Evolutionary conservation across 768 basidiomycete genomes (phyloP), one percentile per base, ranked within the genome.

Genomic region (Candolleomyces aberdarensis): DNA sequence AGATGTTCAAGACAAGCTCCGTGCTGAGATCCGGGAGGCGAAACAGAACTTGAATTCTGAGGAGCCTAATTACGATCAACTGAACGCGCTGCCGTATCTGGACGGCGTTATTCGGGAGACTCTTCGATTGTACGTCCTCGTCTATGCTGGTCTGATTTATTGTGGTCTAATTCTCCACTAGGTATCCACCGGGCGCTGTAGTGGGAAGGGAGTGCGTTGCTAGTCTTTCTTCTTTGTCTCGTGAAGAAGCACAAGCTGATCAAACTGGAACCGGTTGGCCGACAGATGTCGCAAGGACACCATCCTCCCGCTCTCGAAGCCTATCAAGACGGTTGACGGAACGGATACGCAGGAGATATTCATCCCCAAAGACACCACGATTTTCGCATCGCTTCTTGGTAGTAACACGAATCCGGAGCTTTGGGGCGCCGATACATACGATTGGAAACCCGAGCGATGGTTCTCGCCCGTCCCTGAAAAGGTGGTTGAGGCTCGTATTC

Each of bases 361-460:
- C 5, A 66, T 85, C 10, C 78, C 78, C 0, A 73, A 76, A 36
- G 80, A 77, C 5, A 78, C 78, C 0, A 74, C 70, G 10, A 64
- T 83, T 5, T 66, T 77, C 48, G 64, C 77, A 22, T 80, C 80
- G n/a, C 70, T 76, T 31, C 56, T 71, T 11, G 71, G 68, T 15
- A 67, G 68, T 10, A 80, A 81, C 64, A 65, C 68, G 22, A 67
- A 73, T 62, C 69, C 71, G 15, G 69, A 65, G 2, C 62, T 77
- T 1, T 81, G 80, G 80, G 80, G 79, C 1, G 63, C 65, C 7
- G 79, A 81, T 62, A 71, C 76, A 3, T 41, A 70, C 10, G 75
- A 76, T 56, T 82, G 76, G 75, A 76, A 71, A 57, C 79, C 80
- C 9, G 79, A 80, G 57, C 71, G 79, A 40, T 81, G 77, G 77